A percentile compares a stretch with the other conserved stretches of the same genome.
Evolutionary conservation across 2,329 filamentous ascomycete genomes (phyloP).

Genomic region (Dactylonectria macrodidyma): DNA sequence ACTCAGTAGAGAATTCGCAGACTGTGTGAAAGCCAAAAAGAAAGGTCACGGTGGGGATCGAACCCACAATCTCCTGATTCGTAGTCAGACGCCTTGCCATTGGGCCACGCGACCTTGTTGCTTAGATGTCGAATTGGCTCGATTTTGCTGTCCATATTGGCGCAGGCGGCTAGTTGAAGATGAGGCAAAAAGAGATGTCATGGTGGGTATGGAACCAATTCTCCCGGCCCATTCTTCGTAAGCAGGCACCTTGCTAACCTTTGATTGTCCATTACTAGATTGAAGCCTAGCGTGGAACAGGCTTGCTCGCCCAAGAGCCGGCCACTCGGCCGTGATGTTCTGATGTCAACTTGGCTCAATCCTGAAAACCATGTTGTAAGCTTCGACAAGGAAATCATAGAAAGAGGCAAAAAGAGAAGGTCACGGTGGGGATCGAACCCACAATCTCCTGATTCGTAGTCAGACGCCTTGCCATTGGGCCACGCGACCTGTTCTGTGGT

Average conservation of each 20-base stretch:
- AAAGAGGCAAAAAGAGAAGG: conserved; percentile 32
- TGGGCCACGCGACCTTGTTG: conserved; percentile 28
- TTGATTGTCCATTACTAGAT: too few species aligned
- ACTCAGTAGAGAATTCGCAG: conserved; percentile 24
- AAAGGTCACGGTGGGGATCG: conserved; percentile 46
- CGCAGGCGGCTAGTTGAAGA: not conserved
- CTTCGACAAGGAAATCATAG: too few species aligned
- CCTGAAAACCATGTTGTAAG: too few species aligned
- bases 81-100: conserved; percentile 48
- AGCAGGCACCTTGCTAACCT: too few species aligned
- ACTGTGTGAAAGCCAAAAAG: conserved; percentile 19
- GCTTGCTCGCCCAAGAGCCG: too few species aligned
- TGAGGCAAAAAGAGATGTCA: not conserved
- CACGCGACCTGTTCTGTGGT: conserved; percentile 17
- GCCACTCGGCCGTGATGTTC: too few species aligned
- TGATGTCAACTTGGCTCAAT: too few species aligned
- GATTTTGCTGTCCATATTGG: not conserved
- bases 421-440: conserved; percentile 48
- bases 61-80: conserved; percentile 50
- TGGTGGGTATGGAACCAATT: not conserved
- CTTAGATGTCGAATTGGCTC: not conserved
- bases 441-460: conserved; percentile 50
- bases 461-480: conserved; percentile 44
- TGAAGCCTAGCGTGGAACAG: too few species aligned
- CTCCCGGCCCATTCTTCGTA: too few species aligned